A percentile compares a stretch with the other conserved stretches of the same genome.
phyloP scores from a whole-genome alignment of 208 protist species.

The Spongospora subterranea region DNA sequence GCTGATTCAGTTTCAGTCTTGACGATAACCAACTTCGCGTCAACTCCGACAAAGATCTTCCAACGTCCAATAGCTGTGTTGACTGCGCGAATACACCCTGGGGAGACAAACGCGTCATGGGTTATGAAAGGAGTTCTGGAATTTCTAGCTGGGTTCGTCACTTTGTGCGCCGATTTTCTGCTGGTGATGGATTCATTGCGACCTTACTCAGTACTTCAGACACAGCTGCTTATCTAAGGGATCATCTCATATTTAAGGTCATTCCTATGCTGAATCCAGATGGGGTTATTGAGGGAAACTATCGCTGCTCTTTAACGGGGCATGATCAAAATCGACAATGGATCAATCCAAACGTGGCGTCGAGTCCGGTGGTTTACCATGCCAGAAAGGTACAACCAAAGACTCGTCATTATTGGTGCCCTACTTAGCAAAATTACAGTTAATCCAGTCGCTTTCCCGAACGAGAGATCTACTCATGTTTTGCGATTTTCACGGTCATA shows the following conservation, averaged over 20 bases:
- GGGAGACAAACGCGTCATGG: slow-evolving; percentile 92
- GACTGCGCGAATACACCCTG: slow-evolving; percentile 93
- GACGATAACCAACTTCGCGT: slow-evolving; percentile 81
- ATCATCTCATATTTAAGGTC: slow-evolving; percentile 79
- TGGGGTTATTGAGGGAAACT: slow-evolving; percentile 95
- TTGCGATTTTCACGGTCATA: slow-evolving; percentile 93
- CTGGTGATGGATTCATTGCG: slow-evolving; percentile 21
- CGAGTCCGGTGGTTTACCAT: slow-evolving; percentile 67
- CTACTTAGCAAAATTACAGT: slow-evolving; percentile 71
- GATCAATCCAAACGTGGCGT: slow-evolving; percentile 57
- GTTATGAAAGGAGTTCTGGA: slow-evolving; percentile 93
- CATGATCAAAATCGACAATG: slow-evolving; percentile 94
- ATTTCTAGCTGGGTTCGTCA: slow-evolving; percentile 65
- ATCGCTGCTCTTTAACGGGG: slow-evolving; percentile 90
- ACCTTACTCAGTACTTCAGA: not conserved
- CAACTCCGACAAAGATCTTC: not conserved
- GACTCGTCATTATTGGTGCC: not conserved
- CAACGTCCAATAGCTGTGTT: slow-evolving; percentile 78
- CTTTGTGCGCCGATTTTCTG: too few species aligned
- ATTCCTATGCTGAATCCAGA: slow-evolving; percentile 97
- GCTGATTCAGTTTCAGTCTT: slow-evolving; percentile 73
- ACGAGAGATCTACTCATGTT: slow-evolving; percentile 82
- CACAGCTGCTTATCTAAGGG: slow-evolving; percentile 53
- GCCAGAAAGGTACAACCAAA: slow-evolving; percentile 4
- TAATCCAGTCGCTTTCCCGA: slow-evolving; percentile 82